Conservation (phyloP, 148 eudicot genomes). For the Gaultheria prostrata region DNA sequence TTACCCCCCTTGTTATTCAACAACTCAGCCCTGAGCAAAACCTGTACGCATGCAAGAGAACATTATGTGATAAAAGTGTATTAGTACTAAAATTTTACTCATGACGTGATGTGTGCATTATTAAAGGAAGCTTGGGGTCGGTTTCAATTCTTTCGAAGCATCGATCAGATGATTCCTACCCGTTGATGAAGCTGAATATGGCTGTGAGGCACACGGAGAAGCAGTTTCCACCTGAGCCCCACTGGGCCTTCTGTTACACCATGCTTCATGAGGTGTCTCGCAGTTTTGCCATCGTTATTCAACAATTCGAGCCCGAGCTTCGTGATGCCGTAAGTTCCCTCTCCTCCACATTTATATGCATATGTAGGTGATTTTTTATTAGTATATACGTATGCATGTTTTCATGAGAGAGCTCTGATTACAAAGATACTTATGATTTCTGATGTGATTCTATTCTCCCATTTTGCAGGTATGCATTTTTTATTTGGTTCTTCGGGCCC, state of each 20-base stretch:
- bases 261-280: constrained; percentile 94
- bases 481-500: constrained; percentile 92
- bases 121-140: constrained; percentile 54
- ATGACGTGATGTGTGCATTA: too few relatives aligned
- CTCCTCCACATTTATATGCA: too few relatives aligned
- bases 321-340: constrained; percentile 77
- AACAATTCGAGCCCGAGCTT: constrained; percentile 74
- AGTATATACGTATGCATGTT: too few relatives aligned
- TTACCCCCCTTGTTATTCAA: too few relatives aligned
- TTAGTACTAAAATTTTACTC: too few relatives aligned
- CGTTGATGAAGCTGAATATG: constrained; percentile 74
- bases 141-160: constrained; percentile 69
- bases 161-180: constrained; percentile 89
- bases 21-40: too few relatives aligned
- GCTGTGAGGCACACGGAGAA: constrained; percentile 66
- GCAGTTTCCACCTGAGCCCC: constrained; percentile 80
- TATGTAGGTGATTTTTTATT: too few relatives aligned
- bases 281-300: constrained; percentile 84
- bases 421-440: background rate
- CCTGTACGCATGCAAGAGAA: too few relatives aligned
- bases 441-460: background rate
- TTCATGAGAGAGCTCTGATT: too few relatives aligned
- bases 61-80: too few relatives aligned
- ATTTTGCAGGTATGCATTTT: constrained; percentile 78
- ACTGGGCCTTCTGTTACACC: constrained; percentile 84